Base-by-base conservation (phyloP, 257 asterid species). In the Penstemon barbatus region DNA sequence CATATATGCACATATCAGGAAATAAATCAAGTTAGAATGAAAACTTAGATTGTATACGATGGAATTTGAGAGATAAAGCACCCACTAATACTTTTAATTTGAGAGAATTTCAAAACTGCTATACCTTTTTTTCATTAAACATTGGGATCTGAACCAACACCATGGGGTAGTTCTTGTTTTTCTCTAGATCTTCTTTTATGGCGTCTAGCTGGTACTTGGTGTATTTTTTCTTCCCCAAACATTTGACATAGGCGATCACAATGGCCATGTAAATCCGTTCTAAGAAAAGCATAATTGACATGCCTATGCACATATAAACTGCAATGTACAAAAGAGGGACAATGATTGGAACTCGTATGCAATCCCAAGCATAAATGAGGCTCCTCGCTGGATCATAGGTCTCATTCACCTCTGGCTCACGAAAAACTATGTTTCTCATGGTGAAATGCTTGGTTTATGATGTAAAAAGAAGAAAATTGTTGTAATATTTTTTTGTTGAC, bases 51-150 rank as follows among this genome's bases (percentile, higher is more conserved):
- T 15, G 18, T 15, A 15, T 15, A 15, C 18, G 18, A 15, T 15
- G 18, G 18, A 15, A 15, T 0, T 15, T 15, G 18, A 0, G 18
- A 15, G 33, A 25, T 25, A 25, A 25, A 25, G 2, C 33, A 25
- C 33, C 33, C 33, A 25, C 33, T 25, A 25, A 25, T 25, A 25
- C 33, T 25, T 25, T 25, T 25, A 25, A 25, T 1, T 25, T 25
- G 33, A 25, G 33, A 25, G 33, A 25, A 25, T 25, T 25, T 25
- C 33, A 25, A 25, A 25, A 25, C 33, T 25, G 33, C 1, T 19
- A 48, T 84, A 91, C 97, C 98, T 92, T 96, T 70, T 81, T 84
- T 60, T 92, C 97, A 18, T 92, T 92, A 55, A 79, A 92, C 97
- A 92, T 92, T 6, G 96, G 98, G 71, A 92, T 86, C 69, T 92